Evolutionary conservation across 305 asterid species (phyloP).

Genomic region (Fraxinus baroniana): DNA sequence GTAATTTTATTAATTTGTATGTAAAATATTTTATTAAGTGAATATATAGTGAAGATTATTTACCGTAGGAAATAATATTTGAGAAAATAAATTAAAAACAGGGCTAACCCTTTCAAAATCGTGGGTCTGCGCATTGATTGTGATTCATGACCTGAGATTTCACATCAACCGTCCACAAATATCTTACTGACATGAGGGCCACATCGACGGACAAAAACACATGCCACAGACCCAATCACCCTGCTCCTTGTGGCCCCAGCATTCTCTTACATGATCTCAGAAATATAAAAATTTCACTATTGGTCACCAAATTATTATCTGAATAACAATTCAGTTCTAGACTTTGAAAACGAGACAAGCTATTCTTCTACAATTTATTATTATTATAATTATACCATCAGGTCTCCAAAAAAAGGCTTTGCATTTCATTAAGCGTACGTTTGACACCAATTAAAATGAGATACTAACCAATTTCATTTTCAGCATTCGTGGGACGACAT

Average conservation of each 20-base stretch:
- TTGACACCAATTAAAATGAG: too few relatives aligned
- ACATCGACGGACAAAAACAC: not conserved
- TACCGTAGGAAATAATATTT: too few relatives aligned
- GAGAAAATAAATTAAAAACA: too few relatives aligned
- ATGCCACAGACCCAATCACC: not conserved
- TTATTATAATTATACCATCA: not conserved
- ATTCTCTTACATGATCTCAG: not conserved
- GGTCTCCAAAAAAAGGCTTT: too few relatives aligned
- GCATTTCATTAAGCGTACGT: too few relatives aligned
- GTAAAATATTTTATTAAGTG: too few relatives aligned
- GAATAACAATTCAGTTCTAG: not conserved
- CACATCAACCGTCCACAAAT: not conserved
- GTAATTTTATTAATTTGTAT: too few relatives aligned
- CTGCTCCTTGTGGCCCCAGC: not conserved
- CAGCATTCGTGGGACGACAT: too few relatives aligned
- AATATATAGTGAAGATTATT: too few relatives aligned
- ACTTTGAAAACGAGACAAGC: not conserved
- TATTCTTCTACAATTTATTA: not conserved
- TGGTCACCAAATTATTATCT: not conserved
- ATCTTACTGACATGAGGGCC: not conserved
- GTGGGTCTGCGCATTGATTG: not conserved
- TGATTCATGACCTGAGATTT: not conserved
- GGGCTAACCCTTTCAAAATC: too few relatives aligned
- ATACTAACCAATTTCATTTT: too few relatives aligned
- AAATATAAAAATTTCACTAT: not conserved